These are phyloP conservation scores for Botrytis squamosa DNA, from an alignment of 2,329 filamentous ascomycete species.

Conservation along the genomic window DNA sequence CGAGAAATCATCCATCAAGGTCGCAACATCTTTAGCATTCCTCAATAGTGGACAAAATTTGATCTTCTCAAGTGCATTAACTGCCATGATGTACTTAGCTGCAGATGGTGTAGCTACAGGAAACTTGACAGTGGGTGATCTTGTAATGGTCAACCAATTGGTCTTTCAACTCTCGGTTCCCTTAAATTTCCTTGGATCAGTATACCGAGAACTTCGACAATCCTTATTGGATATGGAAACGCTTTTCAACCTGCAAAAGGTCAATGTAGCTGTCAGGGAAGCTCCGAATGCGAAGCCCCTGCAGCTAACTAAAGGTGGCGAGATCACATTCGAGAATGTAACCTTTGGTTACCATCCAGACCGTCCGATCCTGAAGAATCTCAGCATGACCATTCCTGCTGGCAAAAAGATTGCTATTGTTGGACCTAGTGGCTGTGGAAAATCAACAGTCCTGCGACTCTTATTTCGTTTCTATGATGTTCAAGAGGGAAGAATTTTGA, in stretches of 20 bases:
- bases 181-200: conserved; percentile 95
- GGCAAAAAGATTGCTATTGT: conserved; percentile 96
- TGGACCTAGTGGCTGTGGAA: conserved; percentile 92
- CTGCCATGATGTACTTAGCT: conserved; percentile 97
- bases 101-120: conserved; percentile 84
- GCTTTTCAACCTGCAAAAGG: conserved; percentile 94
- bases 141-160: conserved; percentile 98
- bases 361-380: conserved; percentile 80
- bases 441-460: conserved; percentile 86
- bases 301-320: conserved; percentile 70
- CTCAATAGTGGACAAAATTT: conserved; percentile 95
- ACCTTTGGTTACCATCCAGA: conserved; percentile 89
- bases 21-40: conserved; percentile 87
- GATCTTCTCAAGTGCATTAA: conserved; percentile 92
- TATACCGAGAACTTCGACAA: conserved; percentile 93
- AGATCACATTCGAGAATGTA: conserved; percentile 94
- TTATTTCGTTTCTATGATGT: conserved; percentile 95
- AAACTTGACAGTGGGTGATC: conserved; percentile 82
- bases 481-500: conserved; percentile 77
- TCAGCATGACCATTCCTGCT: conserved; percentile 85
- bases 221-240: conserved; percentile 98
- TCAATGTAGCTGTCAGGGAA: conserved; percentile 85
- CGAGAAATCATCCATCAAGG: conserved; percentile 93
- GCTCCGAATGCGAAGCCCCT: conserved; percentile 71
- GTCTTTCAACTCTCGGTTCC: conserved; percentile 97